Conservation (phyloP, 768 basidiomycete species). For the Hortiboletus flavorubellus region DNA sequence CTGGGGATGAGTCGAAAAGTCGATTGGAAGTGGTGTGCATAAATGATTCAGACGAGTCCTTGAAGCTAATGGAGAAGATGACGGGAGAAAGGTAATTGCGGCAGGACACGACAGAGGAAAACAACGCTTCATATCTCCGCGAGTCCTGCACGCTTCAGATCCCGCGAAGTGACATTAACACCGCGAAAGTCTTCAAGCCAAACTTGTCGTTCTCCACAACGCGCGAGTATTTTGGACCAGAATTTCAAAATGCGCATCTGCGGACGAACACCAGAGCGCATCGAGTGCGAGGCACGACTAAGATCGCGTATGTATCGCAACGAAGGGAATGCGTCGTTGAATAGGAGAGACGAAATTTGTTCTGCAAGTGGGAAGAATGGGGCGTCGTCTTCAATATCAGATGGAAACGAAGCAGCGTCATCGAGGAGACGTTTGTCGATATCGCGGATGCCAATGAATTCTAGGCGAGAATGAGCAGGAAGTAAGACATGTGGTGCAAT, state of each 20-base stretch:
- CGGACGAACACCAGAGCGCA: constrained; percentile 40
- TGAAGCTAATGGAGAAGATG: not conserved
- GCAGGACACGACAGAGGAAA: not conserved
- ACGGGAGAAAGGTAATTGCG: not conserved
- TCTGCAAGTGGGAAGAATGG: constrained; percentile 64
- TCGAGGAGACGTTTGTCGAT: constrained; percentile 60
- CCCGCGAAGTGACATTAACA: constrained; percentile 50
- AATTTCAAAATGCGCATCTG: constrained; percentile 41
- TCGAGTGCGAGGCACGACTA: constrained; percentile 52
- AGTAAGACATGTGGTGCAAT: constrained; percentile 74
- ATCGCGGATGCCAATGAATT: constrained; percentile 70
- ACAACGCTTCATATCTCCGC: constrained; percentile 7
- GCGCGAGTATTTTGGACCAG: constrained; percentile 46
- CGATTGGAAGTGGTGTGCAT: constrained; percentile 21
- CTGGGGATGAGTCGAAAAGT: constrained; percentile 16
- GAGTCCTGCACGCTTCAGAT: constrained; percentile 37
- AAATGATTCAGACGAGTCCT: constrained; percentile 6
- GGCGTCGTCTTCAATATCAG: constrained; percentile 37
- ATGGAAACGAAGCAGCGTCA: constrained; percentile 35
- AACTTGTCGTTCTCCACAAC: constrained; percentile 53
- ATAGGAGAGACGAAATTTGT: constrained; percentile 60
- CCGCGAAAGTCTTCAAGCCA: constrained; percentile 66
- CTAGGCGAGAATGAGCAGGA: constrained; percentile 56
- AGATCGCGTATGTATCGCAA: constrained; percentile 63
- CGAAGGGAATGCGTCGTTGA: constrained; percentile 57